Evolutionary conservation across 768 basidiomycete species (phyloP).

Genomic region (Leccinellum albellum): DNA sequence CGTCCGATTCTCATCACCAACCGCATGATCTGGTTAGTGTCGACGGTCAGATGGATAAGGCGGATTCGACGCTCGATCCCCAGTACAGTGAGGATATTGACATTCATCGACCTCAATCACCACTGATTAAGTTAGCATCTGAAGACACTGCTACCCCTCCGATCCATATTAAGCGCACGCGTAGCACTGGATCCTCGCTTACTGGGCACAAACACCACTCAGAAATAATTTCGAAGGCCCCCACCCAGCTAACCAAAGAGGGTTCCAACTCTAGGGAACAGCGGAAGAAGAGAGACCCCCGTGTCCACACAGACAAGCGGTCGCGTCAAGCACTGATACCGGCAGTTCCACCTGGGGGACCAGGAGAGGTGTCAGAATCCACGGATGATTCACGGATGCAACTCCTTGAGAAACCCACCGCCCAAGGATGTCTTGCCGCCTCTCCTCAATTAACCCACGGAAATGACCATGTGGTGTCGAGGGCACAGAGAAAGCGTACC

Average conservation of each 20-base stretch:
- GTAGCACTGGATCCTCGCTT: neutral
- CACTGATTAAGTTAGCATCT: neutral
- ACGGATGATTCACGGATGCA: neutral
- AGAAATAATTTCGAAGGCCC: neutral
- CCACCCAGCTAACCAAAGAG: neutral
- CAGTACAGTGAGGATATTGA: neutral
- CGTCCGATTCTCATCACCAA: conserved; percentile 3
- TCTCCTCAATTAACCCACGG: neutral
- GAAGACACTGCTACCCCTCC: neutral
- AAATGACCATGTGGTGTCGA: neutral
- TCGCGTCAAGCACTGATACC: conserved; percentile 8
- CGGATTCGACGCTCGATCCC: neutral
- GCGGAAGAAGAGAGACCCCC: conserved; percentile 2
- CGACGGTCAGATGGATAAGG: neutral
- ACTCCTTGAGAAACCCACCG: neutral
- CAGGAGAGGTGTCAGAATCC: neutral
- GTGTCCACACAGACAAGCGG: conserved; percentile 9
- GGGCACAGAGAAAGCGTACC: conserved; percentile 15
- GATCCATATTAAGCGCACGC: neutral
- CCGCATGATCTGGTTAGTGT: neutral
- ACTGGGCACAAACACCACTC: neutral
- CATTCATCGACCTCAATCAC: neutral
- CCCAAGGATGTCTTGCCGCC: neutral
- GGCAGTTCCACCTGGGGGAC: neutral
- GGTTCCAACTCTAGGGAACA: neutral